These are phyloP conservation scores for Monosporozyma aerobia DNA, from an alignment of 805 yeast genomes.

Conservation along the genomic window DNA sequence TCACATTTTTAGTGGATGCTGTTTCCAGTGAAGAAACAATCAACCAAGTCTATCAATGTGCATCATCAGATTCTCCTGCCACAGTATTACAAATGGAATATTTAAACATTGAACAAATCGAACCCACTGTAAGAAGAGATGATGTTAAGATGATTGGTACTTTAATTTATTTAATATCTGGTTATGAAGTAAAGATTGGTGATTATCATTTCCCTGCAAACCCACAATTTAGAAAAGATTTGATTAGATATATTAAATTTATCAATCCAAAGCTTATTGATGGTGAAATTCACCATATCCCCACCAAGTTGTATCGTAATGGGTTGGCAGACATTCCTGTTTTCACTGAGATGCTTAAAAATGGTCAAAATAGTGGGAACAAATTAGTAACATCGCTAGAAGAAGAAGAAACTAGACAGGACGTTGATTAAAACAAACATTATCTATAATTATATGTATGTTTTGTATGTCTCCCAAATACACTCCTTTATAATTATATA, in stretches of 20 bases:
- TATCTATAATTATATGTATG: not conserved
- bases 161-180: conserved; percentile 32
- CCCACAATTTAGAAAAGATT: conserved; percentile 19
- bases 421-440: not conserved
- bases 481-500: not conserved
- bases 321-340: conserved; percentile 26
- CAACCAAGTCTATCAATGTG: conserved; percentile 27
- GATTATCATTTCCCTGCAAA: conserved; percentile 17
- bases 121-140: conserved; percentile 24
- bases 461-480: not conserved
- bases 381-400: conserved; percentile 19
- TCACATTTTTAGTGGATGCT: conserved; percentile 28
- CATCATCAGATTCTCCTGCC: conserved; percentile 29
- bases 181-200: conserved; percentile 29
- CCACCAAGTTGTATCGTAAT: conserved; percentile 22
- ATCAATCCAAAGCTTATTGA: conserved; percentile 14
- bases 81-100: conserved; percentile 30
- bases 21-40: conserved; percentile 27
- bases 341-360: conserved; percentile 17
- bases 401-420: not conserved
- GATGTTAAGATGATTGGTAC: conserved; percentile 30
- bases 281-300: conserved; percentile 27
- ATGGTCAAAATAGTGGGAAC: conserved; percentile 24
- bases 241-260: conserved; percentile 22
- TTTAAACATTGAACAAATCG: conserved; percentile 17